Base-by-base conservation (phyloP, 2,329 filamentous ascomycete genomes). In the Hymenoscyphus fraxineus region DNA sequence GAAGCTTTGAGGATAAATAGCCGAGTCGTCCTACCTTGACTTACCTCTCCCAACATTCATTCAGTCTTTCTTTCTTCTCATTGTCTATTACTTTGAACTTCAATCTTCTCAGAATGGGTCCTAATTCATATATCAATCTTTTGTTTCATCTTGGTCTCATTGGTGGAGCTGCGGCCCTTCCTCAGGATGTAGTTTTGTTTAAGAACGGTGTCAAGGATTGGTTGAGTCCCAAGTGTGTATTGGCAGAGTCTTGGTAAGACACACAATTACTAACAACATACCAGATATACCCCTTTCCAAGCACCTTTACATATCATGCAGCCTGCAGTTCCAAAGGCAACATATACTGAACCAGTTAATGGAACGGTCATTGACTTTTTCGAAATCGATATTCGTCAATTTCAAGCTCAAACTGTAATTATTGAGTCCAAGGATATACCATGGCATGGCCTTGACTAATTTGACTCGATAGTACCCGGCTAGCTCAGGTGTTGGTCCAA, bases 291-390 rank as follows among this genome's bases (percentile, higher is more conserved):
- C 38, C 60, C 60, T 2, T 71, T 70, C 59, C 64, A 67, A 44
- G 60, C 60, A 38, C 65, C 64, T 27, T 60, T 69, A 1, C 62
- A 66, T 12, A 69, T 70, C n/a, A 62, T 63, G 16, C 66, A 68
- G 1, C 31, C 40, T 27, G 19, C 64, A 12, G 22, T 16, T 10
- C 65, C 69, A 3, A 47, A 6, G 12, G 61, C 62, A 55, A 68
- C 65, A 58, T 70, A 66, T 35, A 68, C 64, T 19, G 66, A 70
- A 27, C 16, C 61, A 10, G 62, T 61, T 15, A 67, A 67, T 32
- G 67, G 67, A 6, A 67, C 65, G 40, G 59, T 59, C 3, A 78
- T 82, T 57, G 77, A 82, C 62, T 82, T 78, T 72, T 83, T 80
- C 67, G 78, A 81, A 66, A 70, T 80, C 35, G 77, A 77, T 7